A percentile compares a stretch with the other conserved stretches of the same genome.
Evolutionary conservation across 371 early-diverging fungal species (phyloP).

Genomic region (Mucor plumbeus): DNA sequence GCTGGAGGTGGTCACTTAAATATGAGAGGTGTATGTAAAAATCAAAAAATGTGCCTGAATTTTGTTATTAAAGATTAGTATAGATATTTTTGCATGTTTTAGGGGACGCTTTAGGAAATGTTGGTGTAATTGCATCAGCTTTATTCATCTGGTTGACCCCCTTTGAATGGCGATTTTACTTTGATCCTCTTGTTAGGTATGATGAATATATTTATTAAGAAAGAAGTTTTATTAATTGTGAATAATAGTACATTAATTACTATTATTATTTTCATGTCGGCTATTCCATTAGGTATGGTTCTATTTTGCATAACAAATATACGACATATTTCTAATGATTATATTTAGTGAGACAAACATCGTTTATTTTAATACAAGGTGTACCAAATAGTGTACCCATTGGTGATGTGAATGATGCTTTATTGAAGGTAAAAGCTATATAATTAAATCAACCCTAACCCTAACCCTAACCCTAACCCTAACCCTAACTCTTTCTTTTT

Average conservation of each 20-base stretch:
- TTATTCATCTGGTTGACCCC: slow-evolving; percentile 79
- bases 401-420: slow-evolving; percentile 65
- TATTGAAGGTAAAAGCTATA: slow-evolving; percentile 35
- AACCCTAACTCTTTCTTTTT: no score
- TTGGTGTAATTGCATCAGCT: slow-evolving; percentile 89
- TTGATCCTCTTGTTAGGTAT: slow-evolving; percentile 75
- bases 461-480: no score
- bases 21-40: slow-evolving; percentile 76
- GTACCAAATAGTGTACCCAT: slow-evolving; percentile 75
- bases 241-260: slow-evolving; percentile 39
- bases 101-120: slow-evolving; percentile 93
- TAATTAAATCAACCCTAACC: no score
- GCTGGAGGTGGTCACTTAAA: slow-evolving; percentile 67
- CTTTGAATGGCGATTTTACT: slow-evolving; percentile 73
- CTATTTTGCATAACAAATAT: slow-evolving; percentile 4
- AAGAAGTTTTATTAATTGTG: background rate
- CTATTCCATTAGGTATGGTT: slow-evolving; percentile 44
- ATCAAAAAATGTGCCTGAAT: no score
- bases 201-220: background rate
- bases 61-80: background rate
- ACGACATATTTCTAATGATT: background rate
- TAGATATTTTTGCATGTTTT: slow-evolving; percentile 91
- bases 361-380: slow-evolving; percentile 86
- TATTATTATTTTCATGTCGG: slow-evolving; percentile 46
- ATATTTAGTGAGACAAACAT: slow-evolving; percentile 72